A percentile compares a stretch with the other conserved stretches of the same genome.
Evolutionary conservation across 2,329 filamentous ascomycete species (phyloP).

Genomic region (Aureobasidium sp.): DNA sequence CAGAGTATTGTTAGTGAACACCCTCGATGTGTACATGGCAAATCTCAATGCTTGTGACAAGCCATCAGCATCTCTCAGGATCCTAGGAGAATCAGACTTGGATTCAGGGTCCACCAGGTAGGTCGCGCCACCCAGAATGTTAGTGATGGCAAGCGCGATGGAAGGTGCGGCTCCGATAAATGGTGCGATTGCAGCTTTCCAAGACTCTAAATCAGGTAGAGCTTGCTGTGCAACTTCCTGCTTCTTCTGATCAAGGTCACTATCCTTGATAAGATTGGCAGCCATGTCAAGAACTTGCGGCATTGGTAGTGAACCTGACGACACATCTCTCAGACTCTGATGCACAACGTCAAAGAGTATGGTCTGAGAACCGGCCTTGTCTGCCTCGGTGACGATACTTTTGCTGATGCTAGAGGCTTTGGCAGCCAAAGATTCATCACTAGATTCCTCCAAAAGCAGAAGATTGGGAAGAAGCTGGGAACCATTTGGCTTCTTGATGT

Average conservation of each 20-base stretch:
- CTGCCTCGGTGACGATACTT: conserved; percentile 8
- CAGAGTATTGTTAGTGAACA: conserved; percentile 43
- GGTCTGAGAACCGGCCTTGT: conserved; percentile 31
- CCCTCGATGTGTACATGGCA: conserved; percentile 57
- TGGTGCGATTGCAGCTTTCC: conserved; percentile 54
- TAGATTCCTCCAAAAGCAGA: conserved; percentile 46
- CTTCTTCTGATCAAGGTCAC: conserved; percentile 12
- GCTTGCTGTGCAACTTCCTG: conserved; percentile 17
- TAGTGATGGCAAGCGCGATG: conserved; percentile 64
- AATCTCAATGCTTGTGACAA: conserved; percentile 68
- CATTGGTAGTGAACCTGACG: conserved; percentile 38
- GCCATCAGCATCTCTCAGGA: conserved; percentile 57
- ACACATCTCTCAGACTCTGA: conserved; percentile 41
- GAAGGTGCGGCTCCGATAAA: conserved; percentile 49
- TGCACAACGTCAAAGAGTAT: conserved; percentile 46
- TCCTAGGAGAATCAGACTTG: conserved; percentile 10
- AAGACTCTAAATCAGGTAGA: conserved; percentile 41
- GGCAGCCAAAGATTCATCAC: conserved; percentile 43
- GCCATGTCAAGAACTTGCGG: conserved; percentile 49
- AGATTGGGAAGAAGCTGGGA: conserved; percentile 44
- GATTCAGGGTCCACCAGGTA: conserved; percentile 46
- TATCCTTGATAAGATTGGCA: conserved; percentile 37
- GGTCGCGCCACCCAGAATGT: conserved; percentile 60
- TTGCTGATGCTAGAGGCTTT: conserved; percentile 25
- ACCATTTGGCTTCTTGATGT: conserved; percentile 35